Base-by-base conservation (phyloP, 441 rosid species). In the Croton laevigatus region DNA sequence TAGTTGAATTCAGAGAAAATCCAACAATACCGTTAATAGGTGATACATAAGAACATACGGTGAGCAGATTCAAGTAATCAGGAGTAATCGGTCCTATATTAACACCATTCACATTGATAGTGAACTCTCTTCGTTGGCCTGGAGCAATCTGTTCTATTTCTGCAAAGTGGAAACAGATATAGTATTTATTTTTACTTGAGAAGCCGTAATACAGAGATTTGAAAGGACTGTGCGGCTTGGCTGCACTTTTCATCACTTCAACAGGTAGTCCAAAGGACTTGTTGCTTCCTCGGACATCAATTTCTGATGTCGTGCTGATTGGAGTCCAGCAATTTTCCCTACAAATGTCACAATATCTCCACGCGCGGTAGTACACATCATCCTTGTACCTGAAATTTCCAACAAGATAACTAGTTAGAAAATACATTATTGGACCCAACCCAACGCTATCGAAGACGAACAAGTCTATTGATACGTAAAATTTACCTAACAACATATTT, bases 141-240 rank as follows among this genome's bases (percentile, higher is more conserved):
- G 2, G 4, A 3, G 57, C 2, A 36, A 40, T 62, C 36, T 55
- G 1, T 23, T 42, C 19, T 48, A 70, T 17, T 51, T 78, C 81
- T 3, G 72, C 60, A 20, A 77, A 77, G 75, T 77, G 71, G 19
- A 77, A 61, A 71, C 40, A 73, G 10, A 71, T 1, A 44, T 70
- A 66, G 37, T 6, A 48, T 22, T 20, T 6, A 13, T 6, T 0
- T 1, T 36, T 0, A 4, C 0, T 1, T 1, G 53, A 0, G 10
- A 10, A 16, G 16, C 0, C n/a, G 62, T 0, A 37, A 53, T 14
- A 14, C 49, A 71, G 13, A 20, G 62, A 52, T 19, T 19, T 51
- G 36, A 42, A 32, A 34, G 64, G 44, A 65, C 44, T 65, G n/a
- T 4, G 27, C 0, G 58, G 69, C n/a, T 44, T 54, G 9, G n/a